Evolutionary conservation across 805 yeast genomes (phyloP), one percentile per base, ranked within the genome.

Genomic region (Candida golubevii): DNA sequence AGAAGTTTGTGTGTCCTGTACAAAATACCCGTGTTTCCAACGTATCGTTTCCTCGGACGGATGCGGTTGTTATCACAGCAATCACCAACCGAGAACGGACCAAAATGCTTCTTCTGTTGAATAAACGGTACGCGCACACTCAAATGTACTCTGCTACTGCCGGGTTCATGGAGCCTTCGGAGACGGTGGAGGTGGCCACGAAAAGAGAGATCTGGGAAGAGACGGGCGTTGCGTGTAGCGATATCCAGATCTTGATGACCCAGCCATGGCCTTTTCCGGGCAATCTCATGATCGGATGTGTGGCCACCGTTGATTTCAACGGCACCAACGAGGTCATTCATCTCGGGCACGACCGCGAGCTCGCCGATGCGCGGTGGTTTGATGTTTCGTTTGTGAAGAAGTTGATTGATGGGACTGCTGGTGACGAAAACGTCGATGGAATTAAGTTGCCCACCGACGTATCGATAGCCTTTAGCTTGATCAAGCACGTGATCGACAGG

Each of bases 241-340:
- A 74, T 27, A 84, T 91, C 27, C 65, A 72, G 41, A 74, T 91
- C 42, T 65, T 83, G 18, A 72, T 80, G 55, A 78, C 93, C 10
- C 98, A 91, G 66, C 98, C 99, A 4, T 91, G 99, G 99, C 99
- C 99, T 13, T 91, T 82, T 63, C 98, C 98, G 1, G 89, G 88
- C 0, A 88, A 84, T 60, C 65, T 91, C 55, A 91, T 91, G 98
- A 77, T 91, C 53, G 98, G 98, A 8, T 90, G 97, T 62, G 62
- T 89, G 43, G 97, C 81, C 2, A 64, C 77, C 30, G 93, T 88
- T n/a, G 83, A 83, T 1, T 77, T 80, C 57, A 78, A 84, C 51
- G 85, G 85, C 1, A 61, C 56, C 5, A 81, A 82, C 55, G 91
- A 85, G 56, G 58, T 58, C 8, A 82, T 90, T 50, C 70, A 82